A percentile compares a stretch with the other conserved stretches of the same genome.
Evolutionary conservation across 2,329 filamentous ascomycete genomes (phyloP).

Genomic region (Neopestalotiopsis rosae): DNA sequence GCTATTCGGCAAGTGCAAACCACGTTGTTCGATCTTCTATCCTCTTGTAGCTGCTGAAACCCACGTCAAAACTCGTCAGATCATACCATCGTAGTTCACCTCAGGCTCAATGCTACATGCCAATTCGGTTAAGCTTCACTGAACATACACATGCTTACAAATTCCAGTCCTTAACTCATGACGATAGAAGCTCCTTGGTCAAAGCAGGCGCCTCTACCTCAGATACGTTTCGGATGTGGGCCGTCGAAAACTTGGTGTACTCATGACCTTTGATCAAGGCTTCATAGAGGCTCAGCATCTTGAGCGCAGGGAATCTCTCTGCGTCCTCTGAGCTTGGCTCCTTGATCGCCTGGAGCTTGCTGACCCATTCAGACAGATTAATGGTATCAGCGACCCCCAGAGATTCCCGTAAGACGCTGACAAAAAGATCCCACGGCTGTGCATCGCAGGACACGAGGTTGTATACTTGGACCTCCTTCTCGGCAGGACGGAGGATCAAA

Average conservation of each 20-base stretch:
- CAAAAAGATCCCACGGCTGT: neutral
- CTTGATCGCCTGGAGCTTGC: neutral
- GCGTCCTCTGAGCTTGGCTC: neutral
- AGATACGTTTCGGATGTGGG: neutral
- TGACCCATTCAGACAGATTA: neutral
- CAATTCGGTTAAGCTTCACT: too few species aligned
- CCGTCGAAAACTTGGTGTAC: neutral
- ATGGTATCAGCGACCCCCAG: neutral
- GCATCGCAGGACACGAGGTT: slow-evolving; percentile 15
- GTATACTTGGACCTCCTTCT: slow-evolving; percentile 15
- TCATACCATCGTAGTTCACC: too few species aligned
- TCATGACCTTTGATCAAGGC: neutral
- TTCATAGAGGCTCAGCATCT: neutral
- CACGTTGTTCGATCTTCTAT: too few species aligned
- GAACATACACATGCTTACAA: too few species aligned
- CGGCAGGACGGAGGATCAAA: slow-evolving; percentile 3
- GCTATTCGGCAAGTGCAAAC: too few species aligned
- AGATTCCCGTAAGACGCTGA: neutral
- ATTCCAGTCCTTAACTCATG: neutral
- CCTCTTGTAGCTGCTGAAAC: too few species aligned
- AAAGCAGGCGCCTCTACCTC: neutral
- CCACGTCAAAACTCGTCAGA: too few species aligned
- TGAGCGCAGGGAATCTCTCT: neutral
- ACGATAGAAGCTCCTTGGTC: neutral
- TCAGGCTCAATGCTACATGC: too few species aligned